A percentile compares a stretch with the other conserved stretches of the same genome.
Conservation (phyloP, 371 early-diverging fungal genomes). For the Lichtheimia corymbifera region DNA sequence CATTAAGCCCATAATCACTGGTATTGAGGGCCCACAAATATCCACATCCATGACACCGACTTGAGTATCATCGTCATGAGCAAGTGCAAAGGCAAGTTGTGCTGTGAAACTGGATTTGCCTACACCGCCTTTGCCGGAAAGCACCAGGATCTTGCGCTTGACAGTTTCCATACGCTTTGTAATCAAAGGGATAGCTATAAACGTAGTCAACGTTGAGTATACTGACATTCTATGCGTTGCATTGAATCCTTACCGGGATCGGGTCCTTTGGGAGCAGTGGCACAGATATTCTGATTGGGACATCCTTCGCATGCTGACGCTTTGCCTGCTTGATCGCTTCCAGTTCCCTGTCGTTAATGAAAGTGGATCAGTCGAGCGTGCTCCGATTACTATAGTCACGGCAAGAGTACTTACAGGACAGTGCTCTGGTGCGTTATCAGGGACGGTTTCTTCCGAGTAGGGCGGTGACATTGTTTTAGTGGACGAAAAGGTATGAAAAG, state of each 20-base stretch:
- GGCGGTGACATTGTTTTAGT: slow-evolving; percentile 18
- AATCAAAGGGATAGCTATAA: slow-evolving; percentile 72
- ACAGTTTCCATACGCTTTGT: slow-evolving; percentile 66
- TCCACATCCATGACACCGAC: slow-evolving; percentile 99
- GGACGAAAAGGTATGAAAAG: slow-evolving; percentile 1
- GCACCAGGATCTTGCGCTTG: slow-evolving; percentile 87
- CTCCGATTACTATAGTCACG: background rate
- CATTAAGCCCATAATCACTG: slow-evolving; percentile 88
- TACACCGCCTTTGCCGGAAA: slow-evolving; percentile 99
- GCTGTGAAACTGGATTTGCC: slow-evolving; percentile 91
- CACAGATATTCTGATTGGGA: slow-evolving; percentile 94
- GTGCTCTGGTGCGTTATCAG: slow-evolving; percentile 23
- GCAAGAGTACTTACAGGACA: slow-evolving; percentile 19
- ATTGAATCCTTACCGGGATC: slow-evolving; percentile 75
- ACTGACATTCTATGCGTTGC: background rate
- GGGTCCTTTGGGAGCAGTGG: slow-evolving; percentile 88
- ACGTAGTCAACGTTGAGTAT: too few species aligned
- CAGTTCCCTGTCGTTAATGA: slow-evolving; percentile 63
- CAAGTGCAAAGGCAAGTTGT: slow-evolving; percentile 80
- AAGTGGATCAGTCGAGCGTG: background rate
- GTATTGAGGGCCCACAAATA: slow-evolving; percentile 99
- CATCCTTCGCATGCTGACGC: slow-evolving; percentile 95
- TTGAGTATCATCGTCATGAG: slow-evolving; percentile 58
- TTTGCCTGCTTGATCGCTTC: slow-evolving; percentile 91
- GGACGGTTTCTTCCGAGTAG: slow-evolving; percentile 18